Evolutionary conservation across 371 early-diverging fungal species (phyloP).

Genomic region (Funneliformis caledonium): DNA sequence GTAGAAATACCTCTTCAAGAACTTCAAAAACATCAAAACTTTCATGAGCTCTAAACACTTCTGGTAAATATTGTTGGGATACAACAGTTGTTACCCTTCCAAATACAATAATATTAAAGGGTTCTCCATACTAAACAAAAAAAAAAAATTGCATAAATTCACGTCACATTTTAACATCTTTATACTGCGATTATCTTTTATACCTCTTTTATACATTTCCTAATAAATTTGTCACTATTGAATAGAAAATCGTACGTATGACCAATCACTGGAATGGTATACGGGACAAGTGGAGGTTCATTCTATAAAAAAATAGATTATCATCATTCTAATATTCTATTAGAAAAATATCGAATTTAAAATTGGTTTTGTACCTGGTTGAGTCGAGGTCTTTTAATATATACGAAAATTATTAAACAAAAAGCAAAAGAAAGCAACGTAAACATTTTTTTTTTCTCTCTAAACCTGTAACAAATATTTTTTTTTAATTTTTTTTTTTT

Average conservation of each 20-base stretch:
- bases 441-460: not conserved
- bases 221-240: not conserved
- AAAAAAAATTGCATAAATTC: no score
- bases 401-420: not conserved
- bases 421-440: not conserved
- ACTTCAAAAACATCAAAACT: not conserved
- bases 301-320: not conserved
- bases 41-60: not conserved
- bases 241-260: not conserved
- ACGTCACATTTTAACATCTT: not conserved
- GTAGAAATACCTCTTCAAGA: not conserved
- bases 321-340: no score
- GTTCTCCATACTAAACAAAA: constrained; percentile 14
- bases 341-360: no score
- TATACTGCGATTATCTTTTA: not conserved
- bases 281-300: constrained; percentile 35
- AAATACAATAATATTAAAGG: not conserved
- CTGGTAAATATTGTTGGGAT: not conserved
- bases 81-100: not conserved
- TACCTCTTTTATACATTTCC: constrained; percentile 21
- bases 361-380: not conserved
- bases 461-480: no score
- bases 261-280: constrained; percentile 28
- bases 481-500: no score
- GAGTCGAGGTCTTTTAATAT: not conserved